Evolutionary conservation across 768 basidiomycete species (phyloP), one percentile per base, ranked within the genome.

Genomic region (Boletus subcaerulescens): DNA sequence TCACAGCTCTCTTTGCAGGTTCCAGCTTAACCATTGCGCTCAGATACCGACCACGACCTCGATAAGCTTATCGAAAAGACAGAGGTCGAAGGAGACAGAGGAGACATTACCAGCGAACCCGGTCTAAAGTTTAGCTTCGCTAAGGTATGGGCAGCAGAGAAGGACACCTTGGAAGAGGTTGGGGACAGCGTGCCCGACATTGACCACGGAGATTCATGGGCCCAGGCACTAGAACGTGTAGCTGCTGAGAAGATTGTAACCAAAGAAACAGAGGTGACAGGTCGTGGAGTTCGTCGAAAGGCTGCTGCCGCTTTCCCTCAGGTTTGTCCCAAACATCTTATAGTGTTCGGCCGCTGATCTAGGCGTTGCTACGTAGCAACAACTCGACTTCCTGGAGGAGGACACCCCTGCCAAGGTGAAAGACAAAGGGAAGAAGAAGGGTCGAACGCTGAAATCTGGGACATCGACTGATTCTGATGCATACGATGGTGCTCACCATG

Each of bases 121-220:
- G 75, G 77, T 36, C 69, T 85, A 31, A 76, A 82, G 10, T 97
- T 98, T 68, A 82, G 82, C 7, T 96, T 95, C 64, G 93, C 95
- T 12, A 94, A 95, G 68, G 80, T 98, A 41, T 98, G 95, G 95
- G 83, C 87, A 1, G 84, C 88, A 22, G 84, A 88, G 56, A 87
- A 88, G 65, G 87, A 87, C 50, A 64, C 74, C 3, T 70, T 91
- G 45, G 88, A 87, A 65, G 88, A 90, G 15, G 65, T 91, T 20
- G 77, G 73, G 33, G 88, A 88, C 44, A 76, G 73, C 7, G 63
- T 76, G 4, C 67, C 67, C 3, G 74, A 73, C 5, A 58, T 67
- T 15, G 84, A 83, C 44, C 78, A 85, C 51, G 77, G 74, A 31
- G 87, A 92, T 67, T 91, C 91, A n/a, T 95, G 92, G 93, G 80